Evolutionary conservation across 2,329 filamentous ascomycete genomes (phyloP), one percentile per base, ranked within the genome.

Genomic region (Trichocomaceae sp.): DNA sequence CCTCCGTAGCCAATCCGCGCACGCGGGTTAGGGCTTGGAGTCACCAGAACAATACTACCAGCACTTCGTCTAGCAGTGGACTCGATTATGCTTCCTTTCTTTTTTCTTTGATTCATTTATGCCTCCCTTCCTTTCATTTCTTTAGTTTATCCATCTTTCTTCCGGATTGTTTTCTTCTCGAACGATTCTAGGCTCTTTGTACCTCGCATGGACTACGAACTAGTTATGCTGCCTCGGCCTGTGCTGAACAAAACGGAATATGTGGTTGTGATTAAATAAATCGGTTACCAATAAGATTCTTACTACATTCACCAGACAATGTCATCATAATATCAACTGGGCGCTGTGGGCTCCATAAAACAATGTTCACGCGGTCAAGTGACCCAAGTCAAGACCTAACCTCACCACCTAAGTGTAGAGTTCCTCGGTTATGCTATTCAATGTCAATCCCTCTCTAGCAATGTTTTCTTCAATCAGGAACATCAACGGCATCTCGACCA

Each of bases 401-500:
- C 3, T 35, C 19, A 17, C 29, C 26, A 37, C 48, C 26, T 56
- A 79, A 29, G 87, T 90, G 70, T 90, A 90, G 37, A 90, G 72
- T 64, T 84, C 83, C 64, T 87, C 81, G 1, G 87, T 90, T 62
- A 90, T 70, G 23, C 79, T 77, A 72, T 91, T 90, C 60, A 90
- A 72, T 20, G 80, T 79, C 64, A 95, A 63, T 0, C 90, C 90
- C 62, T 90, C 83, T 77, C 90, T 85, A 3, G 91, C 92, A 69
- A 96, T 85, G 69, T 96, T 90, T 64, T 89, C 82, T 33, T 90
- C 87, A 63, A 86, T 85, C 69, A 96, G 75, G 75, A 96, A 96
- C 61, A 89, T 77, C 62, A 96, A 76, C 26, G 90, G 90, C 91
- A 96, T 96, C 77, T 96, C 88, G 7, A 96, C 86, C 46, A 90